Percentiles rank a stretch among this genome's conserved stretches.
These are phyloP conservation scores for Aspergillus jensenii DNA, from an alignment of 2,329 filamentous ascomycete species.

Conservation along the genomic window DNA sequence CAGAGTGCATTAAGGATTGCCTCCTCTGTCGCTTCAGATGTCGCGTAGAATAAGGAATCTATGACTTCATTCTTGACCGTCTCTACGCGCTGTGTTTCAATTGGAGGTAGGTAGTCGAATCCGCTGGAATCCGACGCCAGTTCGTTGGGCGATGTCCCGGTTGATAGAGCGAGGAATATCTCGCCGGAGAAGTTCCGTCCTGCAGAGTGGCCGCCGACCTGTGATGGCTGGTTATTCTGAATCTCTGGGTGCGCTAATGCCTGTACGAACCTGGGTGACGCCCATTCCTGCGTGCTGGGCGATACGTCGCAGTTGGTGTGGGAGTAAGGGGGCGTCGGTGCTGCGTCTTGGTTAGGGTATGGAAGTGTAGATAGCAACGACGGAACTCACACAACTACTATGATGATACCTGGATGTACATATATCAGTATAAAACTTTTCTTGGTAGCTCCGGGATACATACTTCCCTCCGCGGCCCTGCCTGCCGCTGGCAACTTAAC, in stretches of 20 bases:
- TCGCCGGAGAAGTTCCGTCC: background rate
- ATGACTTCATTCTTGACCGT: background rate
- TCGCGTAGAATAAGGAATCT: background rate
- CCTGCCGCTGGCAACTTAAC: background rate
- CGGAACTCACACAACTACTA: background rate
- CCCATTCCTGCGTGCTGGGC: constrained; percentile 1
- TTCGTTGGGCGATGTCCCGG: background rate
- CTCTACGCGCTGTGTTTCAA: background rate
- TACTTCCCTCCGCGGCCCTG: background rate
- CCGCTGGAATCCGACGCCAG: background rate
- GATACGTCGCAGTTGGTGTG: background rate
- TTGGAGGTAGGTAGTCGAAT: background rate
- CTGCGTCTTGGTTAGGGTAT: background rate
- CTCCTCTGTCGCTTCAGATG: background rate
- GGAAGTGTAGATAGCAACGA: background rate
- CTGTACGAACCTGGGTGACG: background rate
- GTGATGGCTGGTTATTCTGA: too few species aligned
- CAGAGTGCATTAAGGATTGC: background rate
- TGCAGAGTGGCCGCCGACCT: background rate
- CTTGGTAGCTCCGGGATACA: background rate
- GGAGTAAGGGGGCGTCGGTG: background rate
- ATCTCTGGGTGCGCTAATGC: background rate
- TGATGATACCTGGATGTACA: background rate
- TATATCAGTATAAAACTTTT: background rate
- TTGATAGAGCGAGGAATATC: constrained; percentile 2